These are phyloP conservation scores for Musa troglodytarum DNA, from an alignment of 176 grass and related monocot genomes.

Conservation along the genomic window DNA sequence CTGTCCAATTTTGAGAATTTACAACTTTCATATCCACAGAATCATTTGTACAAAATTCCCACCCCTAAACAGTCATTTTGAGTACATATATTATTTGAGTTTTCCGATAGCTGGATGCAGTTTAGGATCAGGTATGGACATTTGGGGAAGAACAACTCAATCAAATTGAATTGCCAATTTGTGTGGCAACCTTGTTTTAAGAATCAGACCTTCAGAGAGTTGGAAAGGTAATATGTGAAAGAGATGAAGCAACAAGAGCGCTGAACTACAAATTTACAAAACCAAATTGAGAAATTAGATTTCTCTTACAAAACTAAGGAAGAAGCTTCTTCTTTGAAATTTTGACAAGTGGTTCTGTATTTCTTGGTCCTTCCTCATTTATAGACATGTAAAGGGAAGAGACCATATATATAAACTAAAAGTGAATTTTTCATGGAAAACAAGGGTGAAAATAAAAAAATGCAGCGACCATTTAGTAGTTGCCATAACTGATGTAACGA, in stretches of 20 bases:
- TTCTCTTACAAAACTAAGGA: conserved; percentile 1
- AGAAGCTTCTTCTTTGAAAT: background rate
- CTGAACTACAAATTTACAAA: background rate
- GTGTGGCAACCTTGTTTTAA: too few species aligned
- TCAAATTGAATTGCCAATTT: too few species aligned
- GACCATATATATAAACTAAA: background rate
- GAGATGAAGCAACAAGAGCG: background rate
- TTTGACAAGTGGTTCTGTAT: background rate
- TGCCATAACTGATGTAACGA: conserved; percentile 37
- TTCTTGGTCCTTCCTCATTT: background rate
- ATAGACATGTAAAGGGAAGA: background rate
- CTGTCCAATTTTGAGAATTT: too few species aligned
- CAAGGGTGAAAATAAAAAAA: background rate
- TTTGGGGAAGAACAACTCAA: too few species aligned
- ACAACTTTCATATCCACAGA: too few species aligned
- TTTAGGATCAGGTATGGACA: too few species aligned
- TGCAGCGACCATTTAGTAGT: background rate
- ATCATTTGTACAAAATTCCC: too few species aligned
- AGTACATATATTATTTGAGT: too few species aligned
- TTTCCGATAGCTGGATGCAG: too few species aligned
- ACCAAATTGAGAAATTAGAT: background rate
- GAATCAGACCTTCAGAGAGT: too few species aligned
- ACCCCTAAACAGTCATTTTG: too few species aligned
- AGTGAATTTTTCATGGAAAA: background rate
- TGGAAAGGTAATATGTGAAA: too few species aligned